These are phyloP conservation scores for Neurospora sp. DNA, from an alignment of 2,329 filamentous ascomycete species.

Conservation along the genomic window DNA sequence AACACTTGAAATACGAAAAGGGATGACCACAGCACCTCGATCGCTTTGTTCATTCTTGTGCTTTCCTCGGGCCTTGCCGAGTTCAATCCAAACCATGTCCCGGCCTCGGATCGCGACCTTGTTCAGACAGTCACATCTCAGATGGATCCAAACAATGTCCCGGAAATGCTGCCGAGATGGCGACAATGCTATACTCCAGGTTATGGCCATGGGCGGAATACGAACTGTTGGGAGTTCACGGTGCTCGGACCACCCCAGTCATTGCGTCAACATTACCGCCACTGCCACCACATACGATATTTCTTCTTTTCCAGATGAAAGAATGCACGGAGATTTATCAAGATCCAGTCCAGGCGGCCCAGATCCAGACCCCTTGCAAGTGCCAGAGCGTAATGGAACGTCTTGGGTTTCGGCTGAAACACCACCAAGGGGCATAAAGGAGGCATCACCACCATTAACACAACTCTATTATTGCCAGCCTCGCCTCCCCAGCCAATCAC, in stretches of 20 bases:
- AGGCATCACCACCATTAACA: neutral
- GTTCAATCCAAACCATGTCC: neutral
- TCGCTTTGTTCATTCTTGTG: neutral
- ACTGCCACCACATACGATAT: too few species aligned
- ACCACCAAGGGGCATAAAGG: constrained; percentile 4
- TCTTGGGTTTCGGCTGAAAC: constrained; percentile 39
- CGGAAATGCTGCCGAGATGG: neutral
- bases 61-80: neutral
- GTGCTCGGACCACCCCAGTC: neutral
- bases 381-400: constrained; percentile 28
- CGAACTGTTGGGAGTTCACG: neutral
- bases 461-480: constrained; percentile 23
- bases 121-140: neutral
- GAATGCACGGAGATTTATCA: neutral
- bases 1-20: neutral
- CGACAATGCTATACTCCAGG: neutral
- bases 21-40: fast-evolving
- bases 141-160: neutral
- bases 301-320: neutral
- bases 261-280: too few species aligned
- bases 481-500: constrained; percentile 24
- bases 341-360: neutral
- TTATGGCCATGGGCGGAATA: neutral
- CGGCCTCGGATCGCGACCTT: neutral
- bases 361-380: constrained; percentile 1